These are phyloP conservation scores for Plasmodium ovale DNA, from an alignment of 169 alveolate species.

Conservation along the genomic window DNA sequence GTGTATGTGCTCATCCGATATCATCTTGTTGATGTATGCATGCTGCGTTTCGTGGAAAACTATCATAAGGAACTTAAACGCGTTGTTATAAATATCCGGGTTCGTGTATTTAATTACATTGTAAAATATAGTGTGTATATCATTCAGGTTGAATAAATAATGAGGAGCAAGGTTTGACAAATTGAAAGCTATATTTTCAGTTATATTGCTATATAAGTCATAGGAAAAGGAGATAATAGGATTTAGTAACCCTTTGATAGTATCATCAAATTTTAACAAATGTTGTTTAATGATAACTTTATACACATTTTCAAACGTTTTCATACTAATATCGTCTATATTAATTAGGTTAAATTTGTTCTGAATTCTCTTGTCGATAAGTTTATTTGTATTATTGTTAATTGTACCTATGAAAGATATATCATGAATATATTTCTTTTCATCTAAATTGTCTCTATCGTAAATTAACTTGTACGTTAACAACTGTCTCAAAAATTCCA, in stretches of 20 bases:
- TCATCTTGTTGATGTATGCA: slow-evolving; percentile 43
- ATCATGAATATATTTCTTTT: slow-evolving; percentile 93
- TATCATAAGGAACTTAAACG: slow-evolving; percentile 62
- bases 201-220: slow-evolving; percentile 85
- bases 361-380: slow-evolving; percentile 94
- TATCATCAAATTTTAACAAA: slow-evolving; percentile 89
- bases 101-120: slow-evolving; percentile 55
- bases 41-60: slow-evolving; percentile 71
- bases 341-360: slow-evolving; percentile 93
- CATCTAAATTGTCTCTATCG: slow-evolving; percentile 94
- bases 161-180: slow-evolving; percentile 92
- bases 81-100: slow-evolving; percentile 60
- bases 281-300: slow-evolving; percentile 91
- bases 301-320: slow-evolving; percentile 89
- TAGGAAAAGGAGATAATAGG: slow-evolving; percentile 90
- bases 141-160: slow-evolving; percentile 92
- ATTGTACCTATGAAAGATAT: slow-evolving; percentile 94
- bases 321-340: slow-evolving; percentile 90
- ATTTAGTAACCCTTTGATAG: slow-evolving; percentile 85
- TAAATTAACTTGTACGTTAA: slow-evolving; percentile 90
- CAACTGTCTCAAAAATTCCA: slow-evolving; percentile 91
- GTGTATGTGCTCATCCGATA: slow-evolving; percentile 60
- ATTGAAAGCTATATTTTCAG: slow-evolving; percentile 67
- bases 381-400: slow-evolving; percentile 96
- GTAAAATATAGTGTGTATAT: slow-evolving; percentile 77